Conservation (phyloP, 495 filamentous ascomycete species). For the Podospora pseudoanserina region DNA sequence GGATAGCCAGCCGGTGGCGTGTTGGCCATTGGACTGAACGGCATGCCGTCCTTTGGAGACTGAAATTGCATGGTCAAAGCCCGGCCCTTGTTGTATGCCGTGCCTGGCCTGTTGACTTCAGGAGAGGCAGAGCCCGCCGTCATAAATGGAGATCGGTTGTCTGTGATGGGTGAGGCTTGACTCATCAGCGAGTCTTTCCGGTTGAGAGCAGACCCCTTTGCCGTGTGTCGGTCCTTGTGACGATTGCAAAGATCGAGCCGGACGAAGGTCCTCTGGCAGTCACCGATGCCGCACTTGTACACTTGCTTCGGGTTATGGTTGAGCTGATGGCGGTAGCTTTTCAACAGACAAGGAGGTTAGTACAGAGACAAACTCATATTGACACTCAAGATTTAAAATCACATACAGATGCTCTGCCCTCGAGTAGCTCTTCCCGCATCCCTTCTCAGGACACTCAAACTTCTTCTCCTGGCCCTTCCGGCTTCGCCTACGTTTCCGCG, state of each 20-base stretch:
- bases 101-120: slow-evolving; percentile 46
- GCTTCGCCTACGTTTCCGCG: slow-evolving; percentile 73
- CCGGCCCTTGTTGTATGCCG: slow-evolving; percentile 37
- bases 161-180: slow-evolving; percentile 51
- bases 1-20: slow-evolving; percentile 45
- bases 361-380: slow-evolving; percentile 7
- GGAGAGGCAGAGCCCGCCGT: slow-evolving; percentile 47
- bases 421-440: slow-evolving; percentile 94
- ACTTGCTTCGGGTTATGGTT: slow-evolving; percentile 97
- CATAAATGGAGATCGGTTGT: slow-evolving; percentile 43
- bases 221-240: slow-evolving; percentile 94
- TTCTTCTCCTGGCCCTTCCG: slow-evolving; percentile 91
- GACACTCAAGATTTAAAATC: background rate
- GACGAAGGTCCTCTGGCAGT: slow-evolving; percentile 87
- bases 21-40: slow-evolving; percentile 48
- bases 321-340: slow-evolving; percentile 81
- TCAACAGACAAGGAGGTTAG: slow-evolving; percentile 19
- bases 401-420: slow-evolving; percentile 87
- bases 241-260: slow-evolving; percentile 90
- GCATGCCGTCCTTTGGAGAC: slow-evolving; percentile 48
- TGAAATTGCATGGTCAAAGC: slow-evolving; percentile 50
- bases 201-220: slow-evolving; percentile 88
- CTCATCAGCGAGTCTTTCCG: slow-evolving; percentile 76
- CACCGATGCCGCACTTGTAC: slow-evolving; percentile 89
- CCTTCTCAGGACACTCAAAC: slow-evolving; percentile 84